A percentile compares a stretch with the other conserved stretches of the same genome.
These are phyloP conservation scores for Dunaliella primolecta DNA, from an alignment of 139 green algal species.

Conservation along the genomic window DNA sequence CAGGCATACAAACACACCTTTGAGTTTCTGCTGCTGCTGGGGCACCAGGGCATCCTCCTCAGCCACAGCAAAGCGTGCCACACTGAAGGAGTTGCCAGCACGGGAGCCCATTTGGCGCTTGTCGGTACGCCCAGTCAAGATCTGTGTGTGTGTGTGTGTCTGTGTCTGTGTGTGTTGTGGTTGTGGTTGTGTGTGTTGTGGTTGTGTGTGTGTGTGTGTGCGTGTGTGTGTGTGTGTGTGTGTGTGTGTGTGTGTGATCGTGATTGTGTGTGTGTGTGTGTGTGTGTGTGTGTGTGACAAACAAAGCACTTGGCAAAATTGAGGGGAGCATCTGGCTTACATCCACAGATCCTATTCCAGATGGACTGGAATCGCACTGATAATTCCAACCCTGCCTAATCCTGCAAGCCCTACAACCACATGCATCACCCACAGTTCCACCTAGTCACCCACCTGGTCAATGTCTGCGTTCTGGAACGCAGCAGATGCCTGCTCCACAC, in stretches of 20 bases:
- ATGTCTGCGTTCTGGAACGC: conserved; percentile 78
- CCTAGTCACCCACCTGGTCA: too few relatives aligned
- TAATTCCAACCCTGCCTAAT: too few relatives aligned
- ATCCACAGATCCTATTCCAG: too few relatives aligned
- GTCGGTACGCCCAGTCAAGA: conserved; percentile 78
- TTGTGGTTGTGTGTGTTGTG: too few relatives aligned
- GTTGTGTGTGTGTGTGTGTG: neutral
- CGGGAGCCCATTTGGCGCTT: conserved; percentile 79
- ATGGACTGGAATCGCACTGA: too few relatives aligned
- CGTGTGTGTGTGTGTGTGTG: neutral
- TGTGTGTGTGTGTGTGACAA: neutral
- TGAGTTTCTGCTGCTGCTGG: neutral
- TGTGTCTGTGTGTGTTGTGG: neutral
- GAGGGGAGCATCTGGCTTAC: too few relatives aligned
- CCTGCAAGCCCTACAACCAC: too few relatives aligned
- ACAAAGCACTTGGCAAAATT: too few relatives aligned
- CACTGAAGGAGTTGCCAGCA: conserved; percentile 78
- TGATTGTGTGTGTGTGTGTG: neutral
- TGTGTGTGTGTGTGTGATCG: neutral
- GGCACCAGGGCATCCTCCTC: conserved; percentile 20
- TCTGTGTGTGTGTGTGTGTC: conserved; percentile 40
- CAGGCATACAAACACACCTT: neutral
- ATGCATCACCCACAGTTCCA: too few relatives aligned
- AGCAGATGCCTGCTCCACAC: conserved; percentile 29
- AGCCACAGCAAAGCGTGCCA: conserved; percentile 63